Percentiles rank a stretch among this genome's conserved stretches.
Evolutionary conservation across 148 eudicot genomes (phyloP).

Genomic region (Heliosperma pusillum): DNA sequence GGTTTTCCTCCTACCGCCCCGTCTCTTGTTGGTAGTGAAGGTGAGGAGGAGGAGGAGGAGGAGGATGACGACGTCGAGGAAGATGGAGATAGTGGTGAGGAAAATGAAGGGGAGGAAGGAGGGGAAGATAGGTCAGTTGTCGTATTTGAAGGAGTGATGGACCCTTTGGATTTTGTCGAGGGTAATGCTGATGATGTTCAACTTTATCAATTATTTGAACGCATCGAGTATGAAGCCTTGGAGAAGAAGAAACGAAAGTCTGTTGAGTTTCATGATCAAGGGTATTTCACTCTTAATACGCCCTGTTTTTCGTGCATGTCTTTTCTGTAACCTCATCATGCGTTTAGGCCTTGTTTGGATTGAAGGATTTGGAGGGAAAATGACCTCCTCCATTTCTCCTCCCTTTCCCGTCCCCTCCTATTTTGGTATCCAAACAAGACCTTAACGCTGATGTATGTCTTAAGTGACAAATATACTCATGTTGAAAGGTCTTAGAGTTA

Average conservation of each 20-base stretch:
- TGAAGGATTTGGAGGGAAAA: too few relatives aligned
- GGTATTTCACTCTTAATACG: conserved; percentile 17
- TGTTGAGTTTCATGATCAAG: conserved; percentile 27
- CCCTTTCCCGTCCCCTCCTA: too few relatives aligned
- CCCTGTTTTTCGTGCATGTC: neutral
- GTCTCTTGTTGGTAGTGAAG: neutral
- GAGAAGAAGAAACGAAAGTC: conserved; percentile 58
- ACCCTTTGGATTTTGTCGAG: conserved; percentile 54
- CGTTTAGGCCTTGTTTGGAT: too few relatives aligned
- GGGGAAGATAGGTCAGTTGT: conserved; percentile 33
- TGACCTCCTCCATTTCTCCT: too few relatives aligned
- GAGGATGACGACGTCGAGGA: conserved; percentile 32
- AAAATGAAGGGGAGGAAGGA: conserved; percentile 40
- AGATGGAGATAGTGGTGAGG: conserved; percentile 37
- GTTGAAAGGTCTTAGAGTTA: neutral
- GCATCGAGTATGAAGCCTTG: conserved; percentile 55
- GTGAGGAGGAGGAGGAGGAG: conserved; percentile 5
- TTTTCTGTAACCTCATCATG: conserved; percentile 1
- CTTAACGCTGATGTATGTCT: neutral
- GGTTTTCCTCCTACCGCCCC: neutral
- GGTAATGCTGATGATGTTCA: conserved; percentile 40
- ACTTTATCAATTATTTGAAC: conserved; percentile 62
- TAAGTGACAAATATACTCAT: neutral
- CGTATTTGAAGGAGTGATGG: conserved; percentile 50
- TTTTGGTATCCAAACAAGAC: too few relatives aligned